Conservation (phyloP, 2,329 filamentous ascomycete genomes). For the Colletotrichum melonis region DNA sequence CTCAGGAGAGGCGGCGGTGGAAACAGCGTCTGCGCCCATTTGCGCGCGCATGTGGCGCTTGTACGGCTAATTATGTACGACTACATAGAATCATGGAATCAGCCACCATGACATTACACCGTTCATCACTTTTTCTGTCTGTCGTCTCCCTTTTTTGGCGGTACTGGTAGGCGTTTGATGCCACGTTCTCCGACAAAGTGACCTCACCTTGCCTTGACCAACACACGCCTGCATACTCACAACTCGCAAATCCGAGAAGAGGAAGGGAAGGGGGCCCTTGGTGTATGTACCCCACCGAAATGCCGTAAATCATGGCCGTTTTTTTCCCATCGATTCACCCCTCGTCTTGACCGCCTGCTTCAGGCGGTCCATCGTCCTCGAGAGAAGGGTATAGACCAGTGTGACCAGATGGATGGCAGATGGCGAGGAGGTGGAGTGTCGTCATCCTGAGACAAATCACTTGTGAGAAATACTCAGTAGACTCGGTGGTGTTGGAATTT, state of each 20-base stretch:
- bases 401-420: too few species aligned
- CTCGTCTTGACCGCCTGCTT: too few species aligned
- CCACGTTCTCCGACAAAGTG: neutral
- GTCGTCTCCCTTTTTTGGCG: neutral
- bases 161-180: neutral
- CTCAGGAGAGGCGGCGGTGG: neutral
- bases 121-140: neutral
- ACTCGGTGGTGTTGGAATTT: too few species aligned
- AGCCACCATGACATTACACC: conserved; percentile 30
- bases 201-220: neutral
- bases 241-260: too few species aligned
- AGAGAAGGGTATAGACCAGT: too few species aligned
- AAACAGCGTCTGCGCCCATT: conserved; percentile 23
- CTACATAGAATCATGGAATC: conserved; percentile 35
- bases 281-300: too few species aligned
- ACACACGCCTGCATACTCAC: neutral
- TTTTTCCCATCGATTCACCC: too few species aligned
- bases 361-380: too few species aligned
- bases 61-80: conserved; percentile 36
- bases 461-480: too few species aligned
- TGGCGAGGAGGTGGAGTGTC: too few species aligned
- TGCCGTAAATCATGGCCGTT: neutral
- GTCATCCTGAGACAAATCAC: too few species aligned
- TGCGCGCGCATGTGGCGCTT: conserved; percentile 24
- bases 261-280: too few species aligned